phyloP scores from a whole-genome alignment of 2,329 filamentous ascomycete species.

The Aspergillus uvarum region DNA sequence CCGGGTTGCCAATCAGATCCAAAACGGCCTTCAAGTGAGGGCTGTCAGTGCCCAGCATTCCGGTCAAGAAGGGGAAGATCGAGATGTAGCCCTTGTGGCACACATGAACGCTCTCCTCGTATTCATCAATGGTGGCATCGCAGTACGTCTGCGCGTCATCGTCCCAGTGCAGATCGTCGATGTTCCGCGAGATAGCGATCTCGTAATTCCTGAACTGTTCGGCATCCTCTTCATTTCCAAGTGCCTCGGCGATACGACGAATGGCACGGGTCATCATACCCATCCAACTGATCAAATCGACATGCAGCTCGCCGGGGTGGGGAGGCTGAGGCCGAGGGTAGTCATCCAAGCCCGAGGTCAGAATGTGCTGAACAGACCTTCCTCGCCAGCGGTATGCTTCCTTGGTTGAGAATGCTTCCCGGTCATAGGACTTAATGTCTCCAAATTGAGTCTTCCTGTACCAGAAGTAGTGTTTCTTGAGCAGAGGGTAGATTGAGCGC shows the following conservation, averaged over 20 bases:
- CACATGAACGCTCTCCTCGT: constrained; percentile 82
- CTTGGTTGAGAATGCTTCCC: constrained; percentile 80
- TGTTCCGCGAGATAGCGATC: constrained; percentile 76
- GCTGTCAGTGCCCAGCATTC: constrained; percentile 72
- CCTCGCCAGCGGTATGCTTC: constrained; percentile 96
- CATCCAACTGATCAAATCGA: constrained; percentile 94
- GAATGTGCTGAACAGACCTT: constrained; percentile 78
- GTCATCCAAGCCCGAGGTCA: constrained; percentile 93
- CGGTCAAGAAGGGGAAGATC: constrained; percentile 86
- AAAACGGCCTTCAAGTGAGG: constrained; percentile 72
- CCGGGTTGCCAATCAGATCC: constrained; percentile 73
- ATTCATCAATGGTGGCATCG: constrained; percentile 92
- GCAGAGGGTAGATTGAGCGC: constrained; percentile 75
- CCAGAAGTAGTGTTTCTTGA: constrained; percentile 90
- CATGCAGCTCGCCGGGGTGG: constrained; percentile 91
- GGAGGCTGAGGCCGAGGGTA: constrained; percentile 92
- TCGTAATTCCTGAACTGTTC: constrained; percentile 70
- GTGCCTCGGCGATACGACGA: constrained; percentile 70
- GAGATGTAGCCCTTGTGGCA: constrained; percentile 98
- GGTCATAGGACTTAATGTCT: constrained; percentile 87
- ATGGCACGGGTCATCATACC: constrained; percentile 93
- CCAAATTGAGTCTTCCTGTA: constrained; percentile 89
- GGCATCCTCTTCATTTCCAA: constrained; percentile 75
- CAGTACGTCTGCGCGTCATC: constrained; percentile 79
- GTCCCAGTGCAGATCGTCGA: constrained; percentile 93